Conservation (phyloP, 2,329 filamentous ascomycete species). For the Sphaerulina musiva region DNA sequence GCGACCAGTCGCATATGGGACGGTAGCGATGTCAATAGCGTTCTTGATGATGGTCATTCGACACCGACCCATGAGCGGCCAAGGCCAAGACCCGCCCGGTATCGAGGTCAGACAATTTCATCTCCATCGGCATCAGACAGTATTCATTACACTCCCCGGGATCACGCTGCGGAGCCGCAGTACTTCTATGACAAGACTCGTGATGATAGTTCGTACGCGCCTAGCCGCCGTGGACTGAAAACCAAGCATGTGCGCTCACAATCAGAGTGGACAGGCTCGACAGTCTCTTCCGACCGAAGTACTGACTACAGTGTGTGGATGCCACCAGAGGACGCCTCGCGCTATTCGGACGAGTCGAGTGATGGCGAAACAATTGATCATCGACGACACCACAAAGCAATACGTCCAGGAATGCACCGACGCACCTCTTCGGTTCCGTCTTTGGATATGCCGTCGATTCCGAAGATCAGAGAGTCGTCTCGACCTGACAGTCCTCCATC, state of each 20-base stretch:
- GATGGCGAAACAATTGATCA: constrained; percentile 20
- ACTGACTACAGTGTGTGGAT: constrained; percentile 46
- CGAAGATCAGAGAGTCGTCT: constrained; percentile 39
- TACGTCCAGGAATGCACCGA: constrained; percentile 37
- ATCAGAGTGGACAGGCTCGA: constrained; percentile 26
- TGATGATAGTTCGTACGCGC: constrained; percentile 8
- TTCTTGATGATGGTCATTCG: constrained; percentile 16
- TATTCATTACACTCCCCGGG: constrained; percentile 12
- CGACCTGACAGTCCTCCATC: constrained; percentile 33
- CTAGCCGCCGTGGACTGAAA: constrained; percentile 13
- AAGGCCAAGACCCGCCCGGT: constrained; percentile 23
- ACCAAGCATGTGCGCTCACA: constrained; percentile 21
- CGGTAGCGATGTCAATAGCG: constrained; percentile 35
- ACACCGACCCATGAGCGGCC: constrained; percentile 10
- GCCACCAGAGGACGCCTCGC: constrained; percentile 37
- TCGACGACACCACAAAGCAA: constrained; percentile 12
- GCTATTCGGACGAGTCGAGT: constrained; percentile 27
- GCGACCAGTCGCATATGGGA: constrained; percentile 44
- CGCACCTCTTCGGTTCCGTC: constrained; percentile 46
- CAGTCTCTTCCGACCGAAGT: constrained; percentile 15
- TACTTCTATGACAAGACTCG: constrained; percentile 23
- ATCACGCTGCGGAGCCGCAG: constrained; percentile 20
- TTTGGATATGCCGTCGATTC: constrained; percentile 41
- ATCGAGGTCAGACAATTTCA: constrained; percentile 19
- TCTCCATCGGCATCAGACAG: constrained; percentile 12